Percentiles rank a stretch among this genome's conserved stretches.
Evolutionary conservation across 495 filamentous ascomycete species (phyloP).

Genomic region (Neurospora intermedia): DNA sequence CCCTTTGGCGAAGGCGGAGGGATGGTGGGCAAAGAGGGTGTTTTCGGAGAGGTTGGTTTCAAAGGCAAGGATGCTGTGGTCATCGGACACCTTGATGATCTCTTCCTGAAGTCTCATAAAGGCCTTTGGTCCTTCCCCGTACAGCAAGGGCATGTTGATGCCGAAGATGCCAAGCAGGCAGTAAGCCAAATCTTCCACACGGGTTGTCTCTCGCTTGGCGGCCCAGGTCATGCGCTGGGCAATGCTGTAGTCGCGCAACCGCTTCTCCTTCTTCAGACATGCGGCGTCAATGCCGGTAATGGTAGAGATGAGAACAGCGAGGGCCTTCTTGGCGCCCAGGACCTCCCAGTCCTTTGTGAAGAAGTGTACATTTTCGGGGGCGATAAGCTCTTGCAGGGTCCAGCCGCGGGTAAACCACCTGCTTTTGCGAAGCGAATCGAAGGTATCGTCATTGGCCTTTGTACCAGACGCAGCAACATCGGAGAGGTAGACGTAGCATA

Average conservation of each 20-base stretch:
- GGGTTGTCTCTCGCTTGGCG: conserved; percentile 18
- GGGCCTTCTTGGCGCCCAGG: conserved; percentile 18
- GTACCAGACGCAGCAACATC: conserved; percentile 15
- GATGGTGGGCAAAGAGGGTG: conserved; percentile 15
- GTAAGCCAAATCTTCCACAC: conserved; percentile 32
- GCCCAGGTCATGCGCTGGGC: conserved; percentile 34
- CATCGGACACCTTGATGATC: conserved; percentile 14
- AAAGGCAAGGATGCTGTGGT: conserved; percentile 18
- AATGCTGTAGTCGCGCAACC: conserved; percentile 12
- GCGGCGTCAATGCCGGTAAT: conserved; percentile 21
- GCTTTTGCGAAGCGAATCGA: conserved; percentile 6
- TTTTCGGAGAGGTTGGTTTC: conserved; percentile 6
- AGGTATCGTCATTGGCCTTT: neutral
- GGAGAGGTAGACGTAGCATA: conserved; percentile 32
- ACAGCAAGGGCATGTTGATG: conserved; percentile 35
- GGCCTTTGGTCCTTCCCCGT: conserved; percentile 28
- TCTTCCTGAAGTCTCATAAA: conserved; percentile 20
- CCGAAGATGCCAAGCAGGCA: conserved; percentile 33
- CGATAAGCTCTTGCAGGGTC: conserved; percentile 33
- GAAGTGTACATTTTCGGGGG: conserved; percentile 20
- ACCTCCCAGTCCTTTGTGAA: conserved; percentile 20
- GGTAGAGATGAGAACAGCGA: conserved; percentile 14
- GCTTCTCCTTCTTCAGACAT: conserved; percentile 7
- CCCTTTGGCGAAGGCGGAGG: conserved; percentile 4
- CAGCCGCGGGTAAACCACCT: conserved; percentile 32